Base-by-base conservation (phyloP, 768 basidiomycete genomes). In the Podaxis pistillaris region DNA sequence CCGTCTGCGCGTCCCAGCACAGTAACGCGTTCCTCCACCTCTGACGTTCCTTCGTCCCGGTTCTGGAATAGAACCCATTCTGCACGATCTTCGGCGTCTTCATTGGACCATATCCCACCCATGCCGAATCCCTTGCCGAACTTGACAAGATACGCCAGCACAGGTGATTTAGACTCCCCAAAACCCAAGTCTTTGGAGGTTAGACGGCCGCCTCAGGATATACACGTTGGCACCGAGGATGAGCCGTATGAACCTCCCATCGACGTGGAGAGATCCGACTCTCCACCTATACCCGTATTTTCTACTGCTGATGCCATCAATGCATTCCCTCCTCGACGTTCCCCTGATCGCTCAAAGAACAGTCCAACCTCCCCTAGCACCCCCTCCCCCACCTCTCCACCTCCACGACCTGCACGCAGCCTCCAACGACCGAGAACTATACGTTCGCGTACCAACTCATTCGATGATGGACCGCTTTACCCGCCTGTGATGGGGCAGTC, bases 21-120 rank as follows among this genome's bases (percentile, higher is more conserved):
- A 5, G 78, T 81, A 0, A 86, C 87, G 0, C 73, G 81, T 9
- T 85, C 88, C 0, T 85, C 89, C 0, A 90, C 84, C 2, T 85
- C 84, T 15, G 85, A 86, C 47, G 77, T 83, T 19, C 82, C 83
- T 2, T 85, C 49, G 49, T 12, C 85, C 0, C 77, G 76, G 26
- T 85, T 81, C 70, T 87, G 86, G 70, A 73, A 80, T 52, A 75
- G 74, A 46, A 67, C 74, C 0, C 72, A 71, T 1, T 77, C 84
- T 0, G 72, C 78, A 0, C 78, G 79, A 9, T 88, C 87, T 0
- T 88, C 87, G 0, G 70, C 81, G 0, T 85, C 88, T 0, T 89
- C 89, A 2, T 80, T 74, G 44, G 81, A 79, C 0, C 81, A 80
- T 3, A 66, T 60, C 0, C 74, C 82, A 1, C 82, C 80, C 1